phyloP scores from a whole-genome alignment of 768 basidiomycete genomes.

The Boletellus ananas region DNA sequence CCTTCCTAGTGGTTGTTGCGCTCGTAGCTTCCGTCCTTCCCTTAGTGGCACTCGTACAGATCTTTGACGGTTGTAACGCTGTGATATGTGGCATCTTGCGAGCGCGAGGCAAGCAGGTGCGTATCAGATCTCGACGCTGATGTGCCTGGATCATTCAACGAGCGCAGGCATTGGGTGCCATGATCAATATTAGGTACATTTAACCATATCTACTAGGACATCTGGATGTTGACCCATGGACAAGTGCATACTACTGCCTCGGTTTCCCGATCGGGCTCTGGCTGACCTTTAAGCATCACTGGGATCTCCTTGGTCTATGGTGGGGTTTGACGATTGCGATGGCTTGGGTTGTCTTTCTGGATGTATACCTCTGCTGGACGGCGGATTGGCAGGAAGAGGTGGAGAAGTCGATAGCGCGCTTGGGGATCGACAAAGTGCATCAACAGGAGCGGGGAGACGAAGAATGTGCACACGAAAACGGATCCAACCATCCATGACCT shows the following conservation, averaged over 20 bases:
- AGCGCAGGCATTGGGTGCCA: constrained; percentile 63
- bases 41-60: constrained; percentile 71
- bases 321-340: constrained; percentile 63
- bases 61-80: constrained; percentile 73
- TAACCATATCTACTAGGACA: not conserved
- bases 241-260: constrained; percentile 69
- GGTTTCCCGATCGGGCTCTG: constrained; percentile 81
- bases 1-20: constrained; percentile 14
- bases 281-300: constrained; percentile 60
- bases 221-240: constrained; percentile 13
- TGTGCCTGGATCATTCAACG: too few relatives aligned
- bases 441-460: not conserved
- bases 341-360: constrained; percentile 12
- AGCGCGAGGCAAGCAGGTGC: constrained; percentile 72
- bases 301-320: constrained; percentile 79
- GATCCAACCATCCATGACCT: not conserved
- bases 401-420: constrained; percentile 50
- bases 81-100: constrained; percentile 79
- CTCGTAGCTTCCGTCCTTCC: constrained; percentile 66
- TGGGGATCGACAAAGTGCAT: constrained; percentile 42
- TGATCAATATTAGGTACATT: constrained; percentile 68
- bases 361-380: constrained; percentile 42
- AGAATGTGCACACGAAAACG: not conserved
- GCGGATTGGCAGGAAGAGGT: constrained; percentile 74
- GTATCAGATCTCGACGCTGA: not conserved